Conservation (phyloP, 2,329 filamentous ascomycete species). For the Elsinoe australis region DNA sequence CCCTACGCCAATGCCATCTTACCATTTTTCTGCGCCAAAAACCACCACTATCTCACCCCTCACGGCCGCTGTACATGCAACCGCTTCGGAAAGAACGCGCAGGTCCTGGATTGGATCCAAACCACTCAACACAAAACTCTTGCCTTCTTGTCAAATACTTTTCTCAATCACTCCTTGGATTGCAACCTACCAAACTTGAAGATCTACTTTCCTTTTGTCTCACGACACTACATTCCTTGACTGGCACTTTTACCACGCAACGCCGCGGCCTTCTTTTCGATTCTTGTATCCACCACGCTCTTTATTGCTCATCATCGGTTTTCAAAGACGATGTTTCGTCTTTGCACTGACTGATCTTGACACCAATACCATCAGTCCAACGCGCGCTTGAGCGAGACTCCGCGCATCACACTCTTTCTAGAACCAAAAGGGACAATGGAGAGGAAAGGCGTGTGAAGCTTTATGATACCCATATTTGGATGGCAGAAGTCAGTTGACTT, state of each 20-base stretch:
- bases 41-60: neutral
- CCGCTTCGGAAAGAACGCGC: neutral
- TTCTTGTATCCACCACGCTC: neutral
- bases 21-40: neutral
- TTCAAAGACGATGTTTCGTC: too few relatives aligned
- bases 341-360: too few relatives aligned
- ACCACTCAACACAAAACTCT: neutral
- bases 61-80: neutral
- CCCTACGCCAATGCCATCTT: slow-evolving; percentile 3
- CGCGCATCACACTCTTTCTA: slow-evolving; percentile 6
- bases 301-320: too few relatives aligned
- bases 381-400: slow-evolving; percentile 12
- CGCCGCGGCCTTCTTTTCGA: neutral
- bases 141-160: slow-evolving; percentile 12
- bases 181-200: neutral
- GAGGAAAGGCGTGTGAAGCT: slow-evolving; percentile 1
- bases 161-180: slow-evolving; percentile 7
- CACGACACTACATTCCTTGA: neutral
- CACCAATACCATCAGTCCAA: neutral
- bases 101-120: slow-evolving; percentile 9
- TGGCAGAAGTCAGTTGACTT: slow-evolving; percentile 6
- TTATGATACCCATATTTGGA: slow-evolving; percentile 9
- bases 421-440: neutral
- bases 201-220: slow-evolving; percentile 1
- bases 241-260: neutral